Base-by-base conservation (phyloP, 1,139 yeast genomes). In the Nakaseomyces bracarensis region DNA sequence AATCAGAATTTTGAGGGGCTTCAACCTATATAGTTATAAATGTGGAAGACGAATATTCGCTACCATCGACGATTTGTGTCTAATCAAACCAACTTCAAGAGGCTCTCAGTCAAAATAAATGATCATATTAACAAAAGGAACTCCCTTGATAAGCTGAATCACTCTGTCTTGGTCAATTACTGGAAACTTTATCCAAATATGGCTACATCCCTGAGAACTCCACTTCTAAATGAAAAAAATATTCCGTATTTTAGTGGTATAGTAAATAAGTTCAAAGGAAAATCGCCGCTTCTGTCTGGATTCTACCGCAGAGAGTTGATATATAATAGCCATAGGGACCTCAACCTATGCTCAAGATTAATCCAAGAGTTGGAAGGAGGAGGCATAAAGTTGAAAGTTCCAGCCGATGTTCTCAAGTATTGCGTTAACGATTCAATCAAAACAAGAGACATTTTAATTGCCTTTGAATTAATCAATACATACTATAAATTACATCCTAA, bases 231-330 rank as follows among this genome's bases (percentile, higher is more conserved):
- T 10, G 33, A 37, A 6, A 8, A 39, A 4, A 41, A 45, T 18
- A 15, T 38, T 5, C 22, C 36, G 3, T 21, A 23, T 8, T 36
- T 47, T 21, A 26, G 26, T 3, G 27, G 19, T 5, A 42, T 44
- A 19, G 26, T 42, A n/a, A 27, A 42, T 7, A 23, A 26, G 11
- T 36, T 41, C 23, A 34, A 37, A 34, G 21, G 21, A 9, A 16
- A 28, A 3, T 50, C 57, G 3, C 43, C 50, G 3, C 47, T 49
- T 3, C 27, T 46, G 3, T 40, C 56, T 39, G 51, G 50, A 3
- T 29, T 50, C 9, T 53, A 50, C 33, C 45, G 53, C 31, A 45
- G 49, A 42, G 58, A 54, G 36, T 19, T 50, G 8, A 20, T 54
- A 2, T 47, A 43, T 21, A 45, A 49, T 34, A 38, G 37, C 18